Conservation (phyloP, 1,284 basidiomycete species). For the Amylostereum areolatum region DNA sequence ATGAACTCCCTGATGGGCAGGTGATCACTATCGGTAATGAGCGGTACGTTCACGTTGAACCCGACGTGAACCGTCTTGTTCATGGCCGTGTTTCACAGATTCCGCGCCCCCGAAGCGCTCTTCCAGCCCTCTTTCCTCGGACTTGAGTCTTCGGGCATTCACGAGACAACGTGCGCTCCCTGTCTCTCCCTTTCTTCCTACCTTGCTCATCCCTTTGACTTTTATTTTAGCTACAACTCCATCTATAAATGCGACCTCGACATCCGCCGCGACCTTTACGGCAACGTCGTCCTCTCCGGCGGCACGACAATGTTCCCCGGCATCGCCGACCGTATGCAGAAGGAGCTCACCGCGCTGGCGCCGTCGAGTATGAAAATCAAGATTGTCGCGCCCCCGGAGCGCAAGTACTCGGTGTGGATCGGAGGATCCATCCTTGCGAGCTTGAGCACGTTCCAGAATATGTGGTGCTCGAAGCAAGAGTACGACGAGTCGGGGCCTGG, state of each 20-base stretch:
- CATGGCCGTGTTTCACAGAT: slow-evolving; percentile 37
- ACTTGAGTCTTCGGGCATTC: slow-evolving; percentile 90
- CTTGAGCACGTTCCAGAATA: slow-evolving; percentile 92
- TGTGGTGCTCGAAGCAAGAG: slow-evolving; percentile 91
- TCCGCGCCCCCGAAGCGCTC: slow-evolving; percentile 94
- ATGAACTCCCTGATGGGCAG: slow-evolving; percentile 95
- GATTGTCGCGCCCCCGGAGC: slow-evolving; percentile 88
- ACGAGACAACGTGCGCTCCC: slow-evolving; percentile 79
- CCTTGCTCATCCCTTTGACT: not conserved
- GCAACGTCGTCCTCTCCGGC: slow-evolving; percentile 92
- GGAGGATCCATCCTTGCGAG: slow-evolving; percentile 97
- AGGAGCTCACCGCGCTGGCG: slow-evolving; percentile 87
- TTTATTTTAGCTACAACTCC: slow-evolving; percentile 69
- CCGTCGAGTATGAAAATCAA: slow-evolving; percentile 92
- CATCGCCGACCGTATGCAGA: slow-evolving; percentile 97
- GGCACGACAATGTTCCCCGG: slow-evolving; percentile 98
- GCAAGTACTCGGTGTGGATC: slow-evolving; percentile 97
- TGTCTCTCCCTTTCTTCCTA: not conserved
- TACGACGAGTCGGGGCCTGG: slow-evolving; percentile 85
- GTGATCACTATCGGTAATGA: slow-evolving; percentile 97
- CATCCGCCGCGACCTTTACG: slow-evolving; percentile 87
- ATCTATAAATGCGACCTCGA: slow-evolving; percentile 78
- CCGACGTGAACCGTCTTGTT: not conserved
- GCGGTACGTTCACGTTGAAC: slow-evolving; percentile 42
- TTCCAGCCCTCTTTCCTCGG: slow-evolving; percentile 96